A percentile compares a stretch with the other conserved stretches of the same genome.
phyloP scores from a whole-genome alignment of 495 filamentous ascomycete genomes.

The Trichoderma gamsii region DNA sequence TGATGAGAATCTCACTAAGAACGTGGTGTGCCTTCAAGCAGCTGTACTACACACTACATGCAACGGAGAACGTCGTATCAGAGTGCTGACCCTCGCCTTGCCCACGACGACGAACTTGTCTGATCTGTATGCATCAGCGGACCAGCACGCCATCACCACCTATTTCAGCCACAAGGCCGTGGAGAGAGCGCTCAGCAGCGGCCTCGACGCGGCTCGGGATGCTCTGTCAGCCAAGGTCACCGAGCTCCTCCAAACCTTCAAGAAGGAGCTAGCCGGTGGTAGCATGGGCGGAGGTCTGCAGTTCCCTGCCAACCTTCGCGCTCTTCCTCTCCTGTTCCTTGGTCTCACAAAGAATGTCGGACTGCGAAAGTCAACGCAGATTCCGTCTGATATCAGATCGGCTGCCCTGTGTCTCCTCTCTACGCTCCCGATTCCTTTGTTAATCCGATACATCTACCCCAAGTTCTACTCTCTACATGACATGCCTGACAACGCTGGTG shows the following conservation, averaged over 20 bases:
- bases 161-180: conserved; percentile 98
- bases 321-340: conserved; percentile 82
- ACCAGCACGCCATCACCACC: conserved; percentile 84
- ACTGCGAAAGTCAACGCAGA: conserved; percentile 89
- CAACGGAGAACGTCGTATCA: conserved; percentile 91
- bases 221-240: conserved; percentile 81
- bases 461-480: conserved; percentile 91
- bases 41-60: conserved; percentile 96
- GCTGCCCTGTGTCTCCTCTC: conserved; percentile 89
- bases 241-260: conserved; percentile 91
- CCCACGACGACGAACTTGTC: conserved; percentile 87
- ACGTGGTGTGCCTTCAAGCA: conserved; percentile 91
- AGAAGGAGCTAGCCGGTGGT: conserved; percentile 92
- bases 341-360: conserved; percentile 95
- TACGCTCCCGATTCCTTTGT: conserved; percentile 80
- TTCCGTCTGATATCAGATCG: conserved; percentile 90
- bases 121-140: conserved; percentile 89
- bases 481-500: conserved; percentile 91
- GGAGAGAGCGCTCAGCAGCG: conserved; percentile 76
- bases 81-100: conserved; percentile 87
- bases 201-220: conserved; percentile 85
- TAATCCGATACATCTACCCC: conserved; percentile 97
- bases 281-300: conserved; percentile 92
- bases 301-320: conserved; percentile 87
- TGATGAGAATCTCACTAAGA: conserved; percentile 88